These are phyloP conservation scores for Cladosporium halotolerans DNA, from an alignment of 2,329 filamentous ascomycete species.

Conservation along the genomic window DNA sequence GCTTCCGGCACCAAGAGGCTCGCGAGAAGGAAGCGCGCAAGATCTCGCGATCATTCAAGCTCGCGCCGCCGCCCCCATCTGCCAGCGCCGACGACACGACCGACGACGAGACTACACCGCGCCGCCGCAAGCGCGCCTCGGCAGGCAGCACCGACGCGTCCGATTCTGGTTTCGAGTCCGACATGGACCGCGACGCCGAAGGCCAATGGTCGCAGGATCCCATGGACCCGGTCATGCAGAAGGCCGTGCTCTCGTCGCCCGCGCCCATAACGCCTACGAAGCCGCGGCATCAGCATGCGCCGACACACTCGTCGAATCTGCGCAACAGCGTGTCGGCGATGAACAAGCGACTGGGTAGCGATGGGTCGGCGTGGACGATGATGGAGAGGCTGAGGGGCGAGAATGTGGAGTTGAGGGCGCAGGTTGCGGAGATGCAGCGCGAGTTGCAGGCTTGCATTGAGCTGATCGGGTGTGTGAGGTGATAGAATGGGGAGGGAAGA, in stretches of 20 bases:
- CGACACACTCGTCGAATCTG: conserved; percentile 1
- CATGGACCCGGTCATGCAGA: conserved; percentile 36
- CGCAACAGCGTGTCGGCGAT: conserved; percentile 25
- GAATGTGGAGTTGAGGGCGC: conserved; percentile 47
- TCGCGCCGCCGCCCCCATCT: conserved; percentile 18
- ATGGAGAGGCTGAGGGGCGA: conserved; percentile 49
- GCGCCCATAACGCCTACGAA: conserved; percentile 27
- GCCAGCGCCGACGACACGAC: conserved; percentile 16
- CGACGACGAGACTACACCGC: conserved; percentile 13
- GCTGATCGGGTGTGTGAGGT: conserved; percentile 34
- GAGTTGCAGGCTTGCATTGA: conserved; percentile 53
- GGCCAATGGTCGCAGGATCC: conserved; percentile 16
- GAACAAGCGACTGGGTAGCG: conserved; percentile 29
- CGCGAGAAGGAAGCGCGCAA: conserved; percentile 33
- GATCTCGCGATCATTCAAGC: conserved; percentile 21
- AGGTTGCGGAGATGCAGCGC: conserved; percentile 48
- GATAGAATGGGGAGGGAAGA: no score
- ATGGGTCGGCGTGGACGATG: conserved; percentile 47
- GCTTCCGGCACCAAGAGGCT: conserved; percentile 20
- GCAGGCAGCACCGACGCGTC: conserved; percentile 35
- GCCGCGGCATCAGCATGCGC: background rate
- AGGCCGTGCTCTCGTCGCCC: conserved; percentile 37
- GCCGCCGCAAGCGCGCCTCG: conserved; percentile 21
- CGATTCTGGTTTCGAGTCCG: conserved; percentile 56
- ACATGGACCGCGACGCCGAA: conserved; percentile 46